Percentiles rank a stretch among this genome's conserved stretches.
phyloP scores from a whole-genome alignment of 495 filamentous ascomycete species.

The Aspergillus baeticus region DNA sequence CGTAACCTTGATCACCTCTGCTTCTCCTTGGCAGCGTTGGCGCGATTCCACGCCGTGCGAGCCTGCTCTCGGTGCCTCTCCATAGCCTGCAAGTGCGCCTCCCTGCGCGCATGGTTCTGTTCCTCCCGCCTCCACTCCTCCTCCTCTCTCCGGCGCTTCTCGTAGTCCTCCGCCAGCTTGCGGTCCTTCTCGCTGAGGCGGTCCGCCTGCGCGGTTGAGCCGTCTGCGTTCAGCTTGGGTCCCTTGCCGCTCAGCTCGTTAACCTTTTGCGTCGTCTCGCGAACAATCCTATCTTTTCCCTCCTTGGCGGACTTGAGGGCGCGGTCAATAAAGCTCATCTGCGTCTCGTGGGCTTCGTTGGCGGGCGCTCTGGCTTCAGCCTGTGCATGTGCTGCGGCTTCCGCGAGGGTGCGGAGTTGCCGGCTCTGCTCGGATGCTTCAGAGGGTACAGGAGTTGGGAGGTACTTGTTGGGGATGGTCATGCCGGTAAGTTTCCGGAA shows the following conservation, averaged over 20 bases:
- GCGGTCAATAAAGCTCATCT: constrained; percentile 29
- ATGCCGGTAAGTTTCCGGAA: constrained; percentile 31
- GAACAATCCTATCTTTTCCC: constrained; percentile 8
- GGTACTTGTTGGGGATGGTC: constrained; percentile 14
- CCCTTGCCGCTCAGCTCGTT: constrained; percentile 17
- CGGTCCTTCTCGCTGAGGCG: constrained; percentile 31
- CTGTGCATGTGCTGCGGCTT: constrained; percentile 15
- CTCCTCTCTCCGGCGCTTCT: constrained; percentile 25
- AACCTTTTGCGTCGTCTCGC: constrained; percentile 21
- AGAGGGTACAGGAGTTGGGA: background rate
- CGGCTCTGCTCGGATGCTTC: constrained; percentile 9
- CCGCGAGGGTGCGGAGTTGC: constrained; percentile 24
- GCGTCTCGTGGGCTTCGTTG: background rate
- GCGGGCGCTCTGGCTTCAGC: constrained; percentile 2
- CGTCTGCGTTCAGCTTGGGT: constrained; percentile 24
- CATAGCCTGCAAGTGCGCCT: constrained; percentile 20
- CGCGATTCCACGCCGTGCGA: constrained; percentile 4
- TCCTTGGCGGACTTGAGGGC: constrained; percentile 21
- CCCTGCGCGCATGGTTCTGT: constrained; percentile 23
- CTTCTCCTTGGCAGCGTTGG: background rate
- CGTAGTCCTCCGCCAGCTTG: constrained; percentile 26
- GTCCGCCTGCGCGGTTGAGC: constrained; percentile 19
- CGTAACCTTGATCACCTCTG: constrained; percentile 4
- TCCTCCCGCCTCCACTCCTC: constrained; percentile 30
- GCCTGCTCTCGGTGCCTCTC: constrained; percentile 23